Conservation (phyloP, 768 basidiomycete species). For the Omphalotus guepiniiformis region DNA sequence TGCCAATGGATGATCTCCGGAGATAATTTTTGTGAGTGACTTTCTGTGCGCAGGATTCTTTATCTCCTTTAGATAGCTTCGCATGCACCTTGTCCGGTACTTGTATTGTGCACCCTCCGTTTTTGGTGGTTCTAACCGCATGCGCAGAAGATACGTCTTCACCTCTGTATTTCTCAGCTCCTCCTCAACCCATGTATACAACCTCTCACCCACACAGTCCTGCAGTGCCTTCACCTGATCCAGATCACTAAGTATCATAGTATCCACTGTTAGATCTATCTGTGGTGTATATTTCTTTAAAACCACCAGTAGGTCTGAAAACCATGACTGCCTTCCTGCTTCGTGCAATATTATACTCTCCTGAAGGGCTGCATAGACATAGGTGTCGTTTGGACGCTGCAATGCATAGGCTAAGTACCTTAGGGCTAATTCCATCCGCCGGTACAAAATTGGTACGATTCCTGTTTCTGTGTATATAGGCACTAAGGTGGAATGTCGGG, state of each 20-base stretch:
- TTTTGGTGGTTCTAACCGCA: neutral
- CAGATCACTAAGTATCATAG: neutral
- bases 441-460: slow-evolving; percentile 11
- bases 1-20: too few species aligned
- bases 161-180: neutral
- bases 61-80: neutral
- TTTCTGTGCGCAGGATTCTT: neutral
- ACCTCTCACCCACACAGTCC: neutral
- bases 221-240: neutral
- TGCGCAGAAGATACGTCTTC: neutral
- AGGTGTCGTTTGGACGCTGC: neutral
- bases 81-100: neutral
- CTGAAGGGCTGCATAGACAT: neutral
- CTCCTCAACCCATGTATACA: neutral
- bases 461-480: slow-evolving; percentile 16
- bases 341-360: neutral
- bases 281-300: neutral
- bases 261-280: neutral
- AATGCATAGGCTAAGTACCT: slow-evolving; percentile 10
- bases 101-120: neutral
- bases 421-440: slow-evolving; percentile 10
- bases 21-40: neutral
- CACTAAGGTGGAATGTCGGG: neutral
- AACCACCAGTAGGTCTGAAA: neutral
- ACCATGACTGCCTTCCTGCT: neutral